phyloP scores from a whole-genome alignment of 192 early-diverging fungal genomes.

The Coemansia sp. region DNA sequence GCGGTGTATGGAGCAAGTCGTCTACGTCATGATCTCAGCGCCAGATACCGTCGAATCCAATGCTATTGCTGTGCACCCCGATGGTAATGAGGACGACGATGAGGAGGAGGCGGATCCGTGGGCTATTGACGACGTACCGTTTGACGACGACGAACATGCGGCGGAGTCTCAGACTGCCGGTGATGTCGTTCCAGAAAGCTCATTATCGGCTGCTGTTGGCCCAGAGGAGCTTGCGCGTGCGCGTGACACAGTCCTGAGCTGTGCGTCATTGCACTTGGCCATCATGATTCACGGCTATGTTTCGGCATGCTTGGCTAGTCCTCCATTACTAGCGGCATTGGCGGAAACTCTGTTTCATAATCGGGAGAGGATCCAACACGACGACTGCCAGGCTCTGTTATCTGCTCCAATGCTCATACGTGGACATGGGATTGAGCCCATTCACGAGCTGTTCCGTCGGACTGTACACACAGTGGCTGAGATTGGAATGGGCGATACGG shows the following conservation, averaged over 20 bases:
- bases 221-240: conserved; percentile 10
- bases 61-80: background rate
- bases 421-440: conserved; percentile 1
- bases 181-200: background rate
- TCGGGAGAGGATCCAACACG: background rate
- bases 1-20: conserved; percentile 25
- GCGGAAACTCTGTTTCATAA: conserved; percentile 4
- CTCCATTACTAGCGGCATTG: conserved; percentile 15
- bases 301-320: conserved; percentile 20
- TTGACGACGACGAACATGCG: conserved; percentile 13
- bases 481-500: conserved; percentile 16
- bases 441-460: conserved; percentile 24
- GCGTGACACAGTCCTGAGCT: conserved; percentile 10
- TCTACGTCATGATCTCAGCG: conserved; percentile 9
- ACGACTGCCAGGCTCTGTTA: conserved; percentile 3
- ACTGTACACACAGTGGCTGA: conserved; percentile 14
- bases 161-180: background rate
- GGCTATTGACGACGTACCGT: conserved; percentile 33
- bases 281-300: conserved; percentile 24
- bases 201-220: background rate
- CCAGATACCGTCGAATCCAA: background rate
- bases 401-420: background rate
- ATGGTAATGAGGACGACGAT: background rate
- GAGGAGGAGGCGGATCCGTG: conserved; percentile 23
- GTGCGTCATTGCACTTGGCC: conserved; percentile 19